phyloP scores from a whole-genome alignment of 2,329 filamentous ascomycete species.

The Trichoderma hamatum region DNA sequence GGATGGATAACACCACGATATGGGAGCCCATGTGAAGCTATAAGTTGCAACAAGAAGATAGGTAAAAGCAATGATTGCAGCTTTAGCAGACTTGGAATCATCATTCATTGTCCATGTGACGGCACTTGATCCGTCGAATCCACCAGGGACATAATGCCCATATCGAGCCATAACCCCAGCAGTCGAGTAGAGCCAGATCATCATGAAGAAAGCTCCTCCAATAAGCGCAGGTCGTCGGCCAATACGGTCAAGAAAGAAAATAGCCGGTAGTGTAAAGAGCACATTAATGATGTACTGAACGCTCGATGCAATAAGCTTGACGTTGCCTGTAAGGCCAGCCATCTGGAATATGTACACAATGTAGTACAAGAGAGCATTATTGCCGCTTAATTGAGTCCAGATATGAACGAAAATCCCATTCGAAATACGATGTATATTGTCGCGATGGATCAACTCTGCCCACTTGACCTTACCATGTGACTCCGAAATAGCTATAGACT shows the following conservation, averaged over 20 bases:
- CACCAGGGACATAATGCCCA: slow-evolving; percentile 7
- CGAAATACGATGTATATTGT: slow-evolving; percentile 16
- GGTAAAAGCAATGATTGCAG: slow-evolving; percentile 10
- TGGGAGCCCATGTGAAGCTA: not conserved
- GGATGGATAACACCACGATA: slow-evolving; percentile 13
- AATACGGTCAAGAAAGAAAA: slow-evolving; percentile 9
- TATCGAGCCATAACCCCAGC: slow-evolving; percentile 14
- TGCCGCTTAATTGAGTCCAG: slow-evolving; percentile 14
- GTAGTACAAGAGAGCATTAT: slow-evolving; percentile 11
- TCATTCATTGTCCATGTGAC: slow-evolving; percentile 13
- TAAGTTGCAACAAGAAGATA: slow-evolving; percentile 15
- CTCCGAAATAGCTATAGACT: slow-evolving; percentile 9
- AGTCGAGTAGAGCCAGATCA: not conserved
- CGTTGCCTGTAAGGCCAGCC: slow-evolving; percentile 9
- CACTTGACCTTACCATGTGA: slow-evolving; percentile 15
- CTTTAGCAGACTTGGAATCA: not conserved
- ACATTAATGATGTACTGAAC: slow-evolving; percentile 14
- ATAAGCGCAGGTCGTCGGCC: slow-evolving; percentile 1
- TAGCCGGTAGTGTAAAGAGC: not conserved
- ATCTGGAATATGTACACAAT: slow-evolving; percentile 22
- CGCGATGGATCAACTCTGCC: slow-evolving; percentile 12
- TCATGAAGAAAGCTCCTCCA: slow-evolving; percentile 17
- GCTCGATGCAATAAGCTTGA: slow-evolving; percentile 9
- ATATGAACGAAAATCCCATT: slow-evolving; percentile 18
- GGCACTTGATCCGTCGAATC: not conserved